Evolutionary conservation across 805 yeast species (phyloP), one percentile per base, ranked within the genome.

Genomic region (Saccharomycopsis lassenensis): DNA sequence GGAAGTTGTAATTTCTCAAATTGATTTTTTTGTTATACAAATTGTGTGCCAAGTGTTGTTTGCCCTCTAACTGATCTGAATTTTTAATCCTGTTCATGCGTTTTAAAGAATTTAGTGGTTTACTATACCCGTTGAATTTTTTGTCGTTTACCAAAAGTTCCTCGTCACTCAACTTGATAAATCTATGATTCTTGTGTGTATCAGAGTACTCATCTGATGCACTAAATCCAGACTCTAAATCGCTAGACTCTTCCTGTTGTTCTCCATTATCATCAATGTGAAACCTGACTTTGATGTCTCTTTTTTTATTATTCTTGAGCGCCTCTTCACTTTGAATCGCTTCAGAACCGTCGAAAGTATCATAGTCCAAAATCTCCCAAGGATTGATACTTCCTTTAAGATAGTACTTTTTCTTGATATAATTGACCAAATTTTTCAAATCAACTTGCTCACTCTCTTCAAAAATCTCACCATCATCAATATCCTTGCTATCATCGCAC

Each of bases 391-490:
- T 31, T 11, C 45, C 43, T 26, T 41, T 41, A 15, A 41, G n/a
- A 27, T 34, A 39, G 16, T 39, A 41, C 30, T 39, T 35, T 2
- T 35, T 35, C 21, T 21, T 41, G n/a, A 41, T 31, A 20, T 44
- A 37, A 26, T 37, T 23, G 3, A 28, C 23, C 3, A 30, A 46
- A 4, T 42, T 47, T 7, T 43, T 47, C 2, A 42, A 52, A 8
- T 46, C 51, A 17, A 37, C 44, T 12, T 41, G 50, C 14, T 44
- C 45, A 14, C 23, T 31, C 10, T 45, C 52, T 10, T 33, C 39
- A 14, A 36, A 46, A 12, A 24, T 34, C n/a, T 31, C 45, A n/a
- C 34, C 44, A 5, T 41, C 44, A 5, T 41, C 44, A 15, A 31
- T 39, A 16, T 33, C 44, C 43, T 35, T 43, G 32, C 37, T 33